Evolutionary conservation across 2,329 filamentous ascomycete species (phyloP).

Genomic region (Lomentospora prolificans): DNA sequence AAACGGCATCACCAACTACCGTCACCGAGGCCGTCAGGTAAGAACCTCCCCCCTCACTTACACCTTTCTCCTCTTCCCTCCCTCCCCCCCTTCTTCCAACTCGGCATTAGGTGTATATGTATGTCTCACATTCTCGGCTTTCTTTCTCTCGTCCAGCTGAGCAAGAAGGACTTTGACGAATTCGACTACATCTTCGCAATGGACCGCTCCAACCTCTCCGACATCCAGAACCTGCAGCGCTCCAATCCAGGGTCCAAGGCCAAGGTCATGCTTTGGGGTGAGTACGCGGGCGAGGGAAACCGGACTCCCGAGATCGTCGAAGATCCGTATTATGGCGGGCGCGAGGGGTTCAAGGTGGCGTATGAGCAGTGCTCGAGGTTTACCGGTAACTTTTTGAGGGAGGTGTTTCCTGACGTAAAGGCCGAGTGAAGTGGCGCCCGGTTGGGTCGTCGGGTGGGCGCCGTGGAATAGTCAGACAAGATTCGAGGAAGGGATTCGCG

Average conservation of each 20-base stretch:
- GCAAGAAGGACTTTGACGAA: slow-evolving; percentile 60
- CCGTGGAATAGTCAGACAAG: no score
- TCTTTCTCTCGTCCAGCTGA: slow-evolving; percentile 27
- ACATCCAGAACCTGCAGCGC: slow-evolving; percentile 53
- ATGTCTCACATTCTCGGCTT: no score
- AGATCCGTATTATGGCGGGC: slow-evolving; percentile 90
- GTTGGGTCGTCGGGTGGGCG: no score
- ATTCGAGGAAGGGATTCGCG: no score
- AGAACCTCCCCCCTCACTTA: not conserved
- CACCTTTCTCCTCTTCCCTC: not conserved
- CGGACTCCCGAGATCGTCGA: slow-evolving; percentile 58
- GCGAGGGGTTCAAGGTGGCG: slow-evolving; percentile 71
- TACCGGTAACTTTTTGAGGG: slow-evolving; percentile 62
- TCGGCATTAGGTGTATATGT: no score
- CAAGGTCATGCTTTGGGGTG: slow-evolving; percentile 74
- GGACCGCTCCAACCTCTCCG: slow-evolving; percentile 72
- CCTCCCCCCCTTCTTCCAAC: not conserved
- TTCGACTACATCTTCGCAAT: slow-evolving; percentile 96
- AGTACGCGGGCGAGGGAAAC: slow-evolving; percentile 52
- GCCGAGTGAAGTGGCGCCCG: not conserved
- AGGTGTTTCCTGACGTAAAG: slow-evolving; percentile 36
- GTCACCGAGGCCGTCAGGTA: slow-evolving; percentile 68
- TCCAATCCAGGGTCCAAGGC: slow-evolving; percentile 49
- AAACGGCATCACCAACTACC: slow-evolving; percentile 68
- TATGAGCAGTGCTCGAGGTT: slow-evolving; percentile 77